These are phyloP conservation scores for Hortiboletus flavorubellus DNA, from an alignment of 768 basidiomycete species.

Conservation along the genomic window DNA sequence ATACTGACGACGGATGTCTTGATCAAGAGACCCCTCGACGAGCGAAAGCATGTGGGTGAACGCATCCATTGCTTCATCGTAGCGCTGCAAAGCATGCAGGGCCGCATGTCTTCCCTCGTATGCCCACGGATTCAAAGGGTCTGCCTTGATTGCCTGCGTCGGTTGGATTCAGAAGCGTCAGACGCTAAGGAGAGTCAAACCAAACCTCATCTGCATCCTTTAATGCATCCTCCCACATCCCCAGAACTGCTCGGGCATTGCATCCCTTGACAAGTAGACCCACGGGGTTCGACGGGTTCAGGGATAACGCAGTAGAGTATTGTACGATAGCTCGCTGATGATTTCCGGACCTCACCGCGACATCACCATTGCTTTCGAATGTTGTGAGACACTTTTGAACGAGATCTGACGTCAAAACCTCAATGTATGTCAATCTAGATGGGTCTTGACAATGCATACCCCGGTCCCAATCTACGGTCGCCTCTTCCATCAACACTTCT, in stretches of 20 bases:
- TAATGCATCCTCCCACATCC: constrained; percentile 7
- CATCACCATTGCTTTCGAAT: not conserved
- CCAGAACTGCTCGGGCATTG: not conserved
- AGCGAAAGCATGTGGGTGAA: constrained; percentile 2
- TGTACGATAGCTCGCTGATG: not conserved
- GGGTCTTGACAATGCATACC: too few relatives aligned
- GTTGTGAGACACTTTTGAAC: not conserved
- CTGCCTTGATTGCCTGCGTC: not conserved
- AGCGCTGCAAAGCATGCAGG: not conserved
- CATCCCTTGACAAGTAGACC: constrained; percentile 8
- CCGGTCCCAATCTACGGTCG: not conserved
- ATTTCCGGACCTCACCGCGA: not conserved
- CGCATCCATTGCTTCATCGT: not conserved
- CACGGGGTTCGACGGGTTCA: not conserved
- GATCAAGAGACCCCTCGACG: not conserved
- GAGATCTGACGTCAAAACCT: too few relatives aligned
- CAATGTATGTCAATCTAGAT: too few relatives aligned
- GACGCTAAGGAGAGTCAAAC: accelerated
- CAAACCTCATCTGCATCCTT: constrained; percentile 14
- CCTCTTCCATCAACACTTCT: not conserved
- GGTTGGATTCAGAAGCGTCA: accelerated
- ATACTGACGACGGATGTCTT: not conserved
- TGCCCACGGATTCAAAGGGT: not conserved
- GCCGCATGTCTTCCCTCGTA: constrained; percentile 3
- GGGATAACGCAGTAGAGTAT: constrained; percentile 3